phyloP scores from a whole-genome alignment of 73 alveolate genomes.

The Symbiodinium pilosum region DNA sequence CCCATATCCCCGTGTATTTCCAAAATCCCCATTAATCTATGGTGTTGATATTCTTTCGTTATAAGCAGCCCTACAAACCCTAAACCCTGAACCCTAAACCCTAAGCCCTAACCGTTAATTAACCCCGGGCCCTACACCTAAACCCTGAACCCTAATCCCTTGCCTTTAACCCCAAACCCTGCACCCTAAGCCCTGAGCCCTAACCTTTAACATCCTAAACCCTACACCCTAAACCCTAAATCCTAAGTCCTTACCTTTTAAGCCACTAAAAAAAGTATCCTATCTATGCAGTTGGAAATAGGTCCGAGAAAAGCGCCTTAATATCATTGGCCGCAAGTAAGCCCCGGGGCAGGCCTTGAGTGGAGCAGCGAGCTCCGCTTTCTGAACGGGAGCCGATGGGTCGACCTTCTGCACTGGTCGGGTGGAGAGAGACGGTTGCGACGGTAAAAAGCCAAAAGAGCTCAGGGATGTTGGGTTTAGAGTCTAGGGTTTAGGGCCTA shows the following conservation, averaged over 20 bases:
- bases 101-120: too few relatives aligned
- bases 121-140: too few relatives aligned
- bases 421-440: not conserved
- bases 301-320: not conserved
- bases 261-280: not conserved
- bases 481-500: too few relatives aligned
- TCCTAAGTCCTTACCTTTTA: not conserved
- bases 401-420: constrained; percentile 39
- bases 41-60: too few relatives aligned
- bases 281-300: not conserved
- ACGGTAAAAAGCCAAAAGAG: too few relatives aligned
- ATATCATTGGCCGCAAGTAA: not conserved
- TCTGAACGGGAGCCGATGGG: constrained; percentile 73
- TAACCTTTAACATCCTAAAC: not conserved
- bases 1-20: too few relatives aligned
- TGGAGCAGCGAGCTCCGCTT: constrained; percentile 92
- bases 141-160: too few relatives aligned
- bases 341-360: too few relatives aligned
- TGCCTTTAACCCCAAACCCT: not conserved
- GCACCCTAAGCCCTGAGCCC: not conserved
- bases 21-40: too few relatives aligned
- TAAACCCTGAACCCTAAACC: too few relatives aligned
- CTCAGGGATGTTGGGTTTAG: too few relatives aligned
- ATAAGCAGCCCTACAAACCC: too few relatives aligned
- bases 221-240: not conserved